A percentile compares a stretch with the other conserved stretches of the same genome.
phyloP scores from a whole-genome alignment of 495 filamentous ascomycete species.

The Bacidia rubella region DNA sequence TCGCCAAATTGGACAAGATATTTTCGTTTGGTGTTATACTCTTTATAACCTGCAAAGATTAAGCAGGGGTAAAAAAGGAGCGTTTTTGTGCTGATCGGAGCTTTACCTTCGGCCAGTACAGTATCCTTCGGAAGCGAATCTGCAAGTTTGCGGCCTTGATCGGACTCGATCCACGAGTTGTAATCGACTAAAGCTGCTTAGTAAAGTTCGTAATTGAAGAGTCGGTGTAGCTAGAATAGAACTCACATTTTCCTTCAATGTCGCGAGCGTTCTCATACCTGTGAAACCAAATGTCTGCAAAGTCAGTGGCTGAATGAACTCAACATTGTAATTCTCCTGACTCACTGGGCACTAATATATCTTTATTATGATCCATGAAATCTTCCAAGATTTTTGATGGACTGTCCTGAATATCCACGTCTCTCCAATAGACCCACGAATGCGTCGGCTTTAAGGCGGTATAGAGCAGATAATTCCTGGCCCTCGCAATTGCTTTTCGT shows the following conservation, averaged over 20 bases:
- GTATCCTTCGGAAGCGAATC: constrained; percentile 59
- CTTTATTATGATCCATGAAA: constrained; percentile 83
- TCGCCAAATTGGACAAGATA: constrained; percentile 83
- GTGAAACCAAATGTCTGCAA: constrained; percentile 92
- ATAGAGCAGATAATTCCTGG: constrained; percentile 82
- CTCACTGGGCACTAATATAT: constrained; percentile 93
- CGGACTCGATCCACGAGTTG: constrained; percentile 97
- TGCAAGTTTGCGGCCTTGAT: constrained; percentile 61
- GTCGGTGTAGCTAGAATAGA: not conserved
- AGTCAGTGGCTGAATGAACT: not conserved
- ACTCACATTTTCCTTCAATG: constrained; percentile 54
- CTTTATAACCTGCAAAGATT: constrained; percentile 56
- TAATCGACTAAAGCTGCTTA: constrained; percentile 60
- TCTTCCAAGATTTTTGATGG: constrained; percentile 82
- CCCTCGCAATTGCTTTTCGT: constrained; percentile 77
- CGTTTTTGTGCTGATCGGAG: not conserved
- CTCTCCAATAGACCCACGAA: constrained; percentile 98
- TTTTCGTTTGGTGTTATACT: constrained; percentile 77
- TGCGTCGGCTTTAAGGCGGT: constrained; percentile 82
- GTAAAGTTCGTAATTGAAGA: not conserved
- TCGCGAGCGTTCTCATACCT: constrained; percentile 69
- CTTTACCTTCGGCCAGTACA: constrained; percentile 70
- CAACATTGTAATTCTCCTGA: constrained; percentile 5
- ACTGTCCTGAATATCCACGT: constrained; percentile 90
- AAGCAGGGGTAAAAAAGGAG: not conserved